These are phyloP conservation scores for Hypocrella siamensis DNA, from an alignment of 2,329 filamentous ascomycete genomes.

Conservation along the genomic window DNA sequence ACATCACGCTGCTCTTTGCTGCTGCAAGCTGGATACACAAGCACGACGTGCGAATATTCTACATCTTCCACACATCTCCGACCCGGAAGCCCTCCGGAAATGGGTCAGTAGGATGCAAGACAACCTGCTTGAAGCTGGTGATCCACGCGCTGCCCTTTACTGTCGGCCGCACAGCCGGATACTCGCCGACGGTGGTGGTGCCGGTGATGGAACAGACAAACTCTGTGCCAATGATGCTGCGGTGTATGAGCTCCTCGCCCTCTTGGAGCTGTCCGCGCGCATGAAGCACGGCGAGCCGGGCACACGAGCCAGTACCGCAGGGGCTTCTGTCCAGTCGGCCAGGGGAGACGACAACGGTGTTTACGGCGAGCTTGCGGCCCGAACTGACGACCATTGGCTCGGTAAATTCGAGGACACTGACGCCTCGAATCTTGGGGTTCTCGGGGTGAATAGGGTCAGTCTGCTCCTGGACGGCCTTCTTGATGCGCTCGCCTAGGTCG, in stretches of 20 bases:
- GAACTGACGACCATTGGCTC: conserved; percentile 13
- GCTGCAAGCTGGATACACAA: too few species aligned
- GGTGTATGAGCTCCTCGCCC: conserved; percentile 20
- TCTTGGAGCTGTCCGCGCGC: conserved; percentile 20
- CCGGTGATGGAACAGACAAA: conserved; percentile 22
- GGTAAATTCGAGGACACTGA: conserved; percentile 21
- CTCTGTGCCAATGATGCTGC: conserved; percentile 25
- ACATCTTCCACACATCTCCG: conserved; percentile 2
- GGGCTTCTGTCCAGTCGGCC: conserved; percentile 29
- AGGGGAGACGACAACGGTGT: conserved; percentile 27
- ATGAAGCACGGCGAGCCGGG: conserved; percentile 26
- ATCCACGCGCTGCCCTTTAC: conserved; percentile 29
- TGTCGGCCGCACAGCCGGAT: conserved; percentile 21
- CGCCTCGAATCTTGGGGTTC: conserved; percentile 22
- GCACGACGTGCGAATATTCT: too few species aligned
- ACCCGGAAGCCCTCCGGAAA: conserved; percentile 20
- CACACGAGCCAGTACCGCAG: conserved; percentile 27
- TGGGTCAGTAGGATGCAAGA: conserved; percentile 27
- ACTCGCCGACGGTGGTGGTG: conserved; percentile 20
- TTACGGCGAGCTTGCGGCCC: conserved; percentile 14
- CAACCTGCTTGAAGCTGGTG: conserved; percentile 24
- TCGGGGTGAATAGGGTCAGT: conserved; percentile 25
- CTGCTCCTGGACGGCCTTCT: conserved; percentile 17
- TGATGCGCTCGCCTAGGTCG: conserved; percentile 25
- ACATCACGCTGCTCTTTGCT: too few species aligned